Evolutionary conservation across 345 rosid genomes (phyloP), one percentile per base, ranked within the genome.

Genomic region (Odontarrhena argentea): DNA sequence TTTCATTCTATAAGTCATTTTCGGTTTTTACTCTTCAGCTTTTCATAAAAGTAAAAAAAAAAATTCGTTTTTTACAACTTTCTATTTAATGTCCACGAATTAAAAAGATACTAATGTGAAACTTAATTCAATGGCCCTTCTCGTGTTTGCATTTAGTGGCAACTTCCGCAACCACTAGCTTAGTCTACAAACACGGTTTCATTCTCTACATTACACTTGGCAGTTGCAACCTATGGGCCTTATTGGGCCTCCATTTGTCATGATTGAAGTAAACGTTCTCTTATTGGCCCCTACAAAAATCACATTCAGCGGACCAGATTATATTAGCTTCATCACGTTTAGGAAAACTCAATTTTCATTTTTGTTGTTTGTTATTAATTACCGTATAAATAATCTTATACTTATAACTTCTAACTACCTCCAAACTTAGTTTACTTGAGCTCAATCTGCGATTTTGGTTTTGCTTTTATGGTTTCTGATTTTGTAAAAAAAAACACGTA

Each of bases 71-170:
- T 28, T 28, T 28, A 28, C 32, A 28, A 28, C 4, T 28, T 28
- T 28, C 5, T 0, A 28, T 28, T 28, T 28, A 28, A 28, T 28
- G 3, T 28, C 3, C 6, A 32, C 36, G 7, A 32, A 32, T 32
- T 32, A 4, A 32, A 32, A 32, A 32, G 1, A 32, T 32, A 32
- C 6, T 32, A 10, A 65, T 52, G 44, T 9, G 53, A 32, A 66
- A 6, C 42, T 32, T 53, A 43, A 35, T 44, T 44, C 9, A 45
- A 22, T 24, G 62, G 44, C 32, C 41, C 34, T 66, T 44, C 51
- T 44, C 62, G 53, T 44, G 62, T 55, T 30, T 43, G 67, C 55
- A 43, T 64, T 51, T 3, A 42, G 40, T 51, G 36, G 38, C 38
- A 44, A 30, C 41, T 45, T 30, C 41, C 18, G 41, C 51, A 41